Base-by-base conservation (phyloP, 805 yeast genomes). In the Cyberlindnera xishuangbannaensis region DNA sequence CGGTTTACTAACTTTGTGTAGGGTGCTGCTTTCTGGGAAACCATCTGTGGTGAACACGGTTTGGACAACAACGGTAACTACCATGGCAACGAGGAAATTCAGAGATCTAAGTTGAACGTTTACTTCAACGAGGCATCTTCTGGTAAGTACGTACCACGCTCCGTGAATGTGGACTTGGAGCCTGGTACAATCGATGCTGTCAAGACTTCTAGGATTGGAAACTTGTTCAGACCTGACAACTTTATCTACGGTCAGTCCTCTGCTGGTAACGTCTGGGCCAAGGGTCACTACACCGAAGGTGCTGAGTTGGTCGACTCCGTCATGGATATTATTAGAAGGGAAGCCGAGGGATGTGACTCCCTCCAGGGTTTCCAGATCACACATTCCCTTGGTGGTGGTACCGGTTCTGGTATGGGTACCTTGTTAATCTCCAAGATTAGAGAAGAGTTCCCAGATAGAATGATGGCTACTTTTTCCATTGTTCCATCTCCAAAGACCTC, bases 311-410 rank as follows among this genome's bases (percentile, higher is more conserved):
- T 90, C 50, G 98, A 92, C 59, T 95, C 86, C 48, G 83, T 88
- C 40, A 76, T 87, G 67, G 97, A 90, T 64, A 83, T 96, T 60
- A 76, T 92, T 41, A 85, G 97, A 71, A 87, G 90, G 62, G 87
- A 88, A 76, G 71, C 92, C 18, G 98, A 90, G 64, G 95, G 87
- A 59, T 86, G 97, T 71, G 95, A 85, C 59, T 97, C 97, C 36
- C 74, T 90, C 55, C 98, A 90, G 69, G 98, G 98, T 44, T 90
- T 90, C 69, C 68, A 90, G 49, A 88, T 90, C 64, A 90, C 96
- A 27, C 98, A 90, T 63, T 90, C 97, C 18, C 75, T 90, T 49
- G 97, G 97, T 64, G 98, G 98, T 71, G 98, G 98, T 75, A 90
- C 98, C 33, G 98, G 98, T 58, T 87, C 97, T 18, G 98, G 98